phyloP scores from a whole-genome alignment of 192 early-diverging fungal species.

The Coemansia sp. region DNA sequence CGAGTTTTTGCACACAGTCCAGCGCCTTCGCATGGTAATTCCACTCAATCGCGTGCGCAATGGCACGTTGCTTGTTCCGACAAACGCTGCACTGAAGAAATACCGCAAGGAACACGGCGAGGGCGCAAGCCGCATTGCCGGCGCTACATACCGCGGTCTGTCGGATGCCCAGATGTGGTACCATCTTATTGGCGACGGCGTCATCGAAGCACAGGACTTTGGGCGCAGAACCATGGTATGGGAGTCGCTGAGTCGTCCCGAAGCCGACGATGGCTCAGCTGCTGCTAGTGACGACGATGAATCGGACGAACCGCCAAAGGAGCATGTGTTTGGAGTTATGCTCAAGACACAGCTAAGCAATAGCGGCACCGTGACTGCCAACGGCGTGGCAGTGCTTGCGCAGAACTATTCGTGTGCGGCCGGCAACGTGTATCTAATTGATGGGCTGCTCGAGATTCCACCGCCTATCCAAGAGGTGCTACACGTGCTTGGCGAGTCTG shows the following conservation, averaged over 20 bases:
- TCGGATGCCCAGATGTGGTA: slow-evolving; percentile 51
- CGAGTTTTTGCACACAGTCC: slow-evolving; percentile 56
- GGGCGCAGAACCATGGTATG: slow-evolving; percentile 35
- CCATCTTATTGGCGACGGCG: slow-evolving; percentile 42
- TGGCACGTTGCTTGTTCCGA: slow-evolving; percentile 62
- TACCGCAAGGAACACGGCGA: slow-evolving; percentile 35
- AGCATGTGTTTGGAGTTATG: slow-evolving; percentile 25
- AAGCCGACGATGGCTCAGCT: neutral
- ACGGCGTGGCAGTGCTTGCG: slow-evolving; percentile 36
- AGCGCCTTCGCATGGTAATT: slow-evolving; percentile 58
- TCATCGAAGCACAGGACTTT: slow-evolving; percentile 16
- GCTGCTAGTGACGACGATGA: neutral
- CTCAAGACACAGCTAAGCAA: slow-evolving; percentile 32
- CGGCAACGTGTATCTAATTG: slow-evolving; percentile 37
- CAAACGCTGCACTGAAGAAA: slow-evolving; percentile 55
- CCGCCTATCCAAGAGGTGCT: slow-evolving; percentile 38
- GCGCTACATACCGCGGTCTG: slow-evolving; percentile 34
- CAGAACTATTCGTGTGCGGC: slow-evolving; percentile 39
- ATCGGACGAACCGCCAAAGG: neutral
- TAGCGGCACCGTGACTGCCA: slow-evolving; percentile 19
- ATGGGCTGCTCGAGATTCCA: slow-evolving; percentile 42
- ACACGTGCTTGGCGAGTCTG: neutral
- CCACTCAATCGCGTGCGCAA: slow-evolving; percentile 58
- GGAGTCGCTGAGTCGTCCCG: slow-evolving; percentile 39
- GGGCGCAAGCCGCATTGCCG: slow-evolving; percentile 7